These are phyloP conservation scores for Suhomyces yuchorum DNA, from an alignment of 1,139 yeast species.

Conservation along the genomic window DNA sequence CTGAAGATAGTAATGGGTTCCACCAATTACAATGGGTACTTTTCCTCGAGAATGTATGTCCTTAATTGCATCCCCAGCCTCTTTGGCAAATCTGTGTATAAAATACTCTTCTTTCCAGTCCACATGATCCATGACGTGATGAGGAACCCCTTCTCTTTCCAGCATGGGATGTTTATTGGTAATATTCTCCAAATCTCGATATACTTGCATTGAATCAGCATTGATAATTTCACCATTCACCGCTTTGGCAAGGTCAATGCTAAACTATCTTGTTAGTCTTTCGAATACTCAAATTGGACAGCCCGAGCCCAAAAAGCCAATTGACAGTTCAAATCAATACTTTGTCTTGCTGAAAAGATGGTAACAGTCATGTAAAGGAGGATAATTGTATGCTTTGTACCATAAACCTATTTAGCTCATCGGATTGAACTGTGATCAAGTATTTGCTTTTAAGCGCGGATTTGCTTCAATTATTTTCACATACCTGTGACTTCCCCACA, in stretches of 20 bases:
- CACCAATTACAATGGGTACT: slow-evolving; percentile 89
- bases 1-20: slow-evolving; percentile 91
- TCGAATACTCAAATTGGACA: background rate
- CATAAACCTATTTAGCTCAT: background rate
- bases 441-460: background rate
- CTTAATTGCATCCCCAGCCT: slow-evolving; percentile 60
- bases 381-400: background rate
- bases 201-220: slow-evolving; percentile 97
- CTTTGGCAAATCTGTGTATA: slow-evolving; percentile 77
- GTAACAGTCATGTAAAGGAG: no score
- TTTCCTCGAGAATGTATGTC: slow-evolving; percentile 72
- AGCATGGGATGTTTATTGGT: slow-evolving; percentile 88
- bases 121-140: slow-evolving; percentile 86
- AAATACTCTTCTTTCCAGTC: slow-evolving; percentile 80
- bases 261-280: slow-evolving; percentile 38
- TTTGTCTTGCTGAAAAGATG: no score
- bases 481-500: slow-evolving; percentile 89
- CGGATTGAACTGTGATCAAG: background rate
- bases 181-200: slow-evolving; percentile 67
- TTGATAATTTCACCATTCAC: slow-evolving; percentile 89
- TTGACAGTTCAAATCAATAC: no score
- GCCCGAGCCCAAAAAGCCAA: no score
- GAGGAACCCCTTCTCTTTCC: slow-evolving; percentile 74
- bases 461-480: slow-evolving; percentile 18
- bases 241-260: slow-evolving; percentile 75